phyloP scores from a whole-genome alignment of 2,329 filamentous ascomycete genomes.

The Claviceps quebecensis region DNA sequence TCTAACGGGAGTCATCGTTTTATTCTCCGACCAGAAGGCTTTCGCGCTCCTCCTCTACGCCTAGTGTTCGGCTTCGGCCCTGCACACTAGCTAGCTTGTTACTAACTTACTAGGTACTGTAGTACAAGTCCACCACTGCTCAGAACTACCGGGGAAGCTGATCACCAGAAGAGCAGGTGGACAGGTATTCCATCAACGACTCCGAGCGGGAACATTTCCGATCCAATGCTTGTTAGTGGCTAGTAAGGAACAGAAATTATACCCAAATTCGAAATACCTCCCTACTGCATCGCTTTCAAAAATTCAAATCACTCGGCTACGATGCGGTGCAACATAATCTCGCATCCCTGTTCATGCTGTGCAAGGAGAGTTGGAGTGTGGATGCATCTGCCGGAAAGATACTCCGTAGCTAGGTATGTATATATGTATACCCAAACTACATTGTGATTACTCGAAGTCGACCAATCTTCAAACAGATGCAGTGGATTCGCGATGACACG shows the following conservation, averaged over 20 bases:
- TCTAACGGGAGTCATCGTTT: background rate
- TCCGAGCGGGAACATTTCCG: background rate
- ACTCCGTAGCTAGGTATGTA: too few species aligned
- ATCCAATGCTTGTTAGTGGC: background rate
- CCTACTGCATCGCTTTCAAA: background rate
- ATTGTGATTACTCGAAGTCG: background rate
- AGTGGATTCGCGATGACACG: background rate
- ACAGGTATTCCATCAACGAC: background rate
- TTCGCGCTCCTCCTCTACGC: background rate
- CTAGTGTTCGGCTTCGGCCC: background rate
- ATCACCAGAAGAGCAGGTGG: background rate
- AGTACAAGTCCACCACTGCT: background rate
- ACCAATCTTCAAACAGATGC: background rate
- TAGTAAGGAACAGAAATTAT: too few species aligned
- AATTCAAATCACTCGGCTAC: background rate
- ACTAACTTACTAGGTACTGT: too few species aligned
- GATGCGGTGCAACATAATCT: background rate
- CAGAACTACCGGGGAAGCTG: background rate
- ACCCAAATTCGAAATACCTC: background rate
- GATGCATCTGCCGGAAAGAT: background rate
- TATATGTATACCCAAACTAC: too few species aligned
- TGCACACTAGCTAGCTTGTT: background rate
- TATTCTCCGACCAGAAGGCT: slow-evolving; percentile 4
- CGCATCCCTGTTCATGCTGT: background rate
- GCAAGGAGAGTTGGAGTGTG: background rate